A percentile compares a stretch with the other conserved stretches of the same genome.
phyloP scores from a whole-genome alignment of 208 protist genomes.

The Leishmania turanica region DNA sequence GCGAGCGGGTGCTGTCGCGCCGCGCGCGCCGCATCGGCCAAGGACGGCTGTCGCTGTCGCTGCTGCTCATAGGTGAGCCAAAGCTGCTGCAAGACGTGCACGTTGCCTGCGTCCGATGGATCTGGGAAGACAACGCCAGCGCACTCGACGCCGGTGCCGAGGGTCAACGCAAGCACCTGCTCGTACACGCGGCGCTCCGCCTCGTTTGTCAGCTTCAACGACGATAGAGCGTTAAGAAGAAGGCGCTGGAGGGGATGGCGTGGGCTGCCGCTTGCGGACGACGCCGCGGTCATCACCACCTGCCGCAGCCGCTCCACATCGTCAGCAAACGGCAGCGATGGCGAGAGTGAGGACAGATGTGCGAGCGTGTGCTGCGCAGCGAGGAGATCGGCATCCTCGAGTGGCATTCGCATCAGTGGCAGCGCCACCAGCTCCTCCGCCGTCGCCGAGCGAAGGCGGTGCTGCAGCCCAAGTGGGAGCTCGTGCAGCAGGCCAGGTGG shows the following conservation, averaged over 20 bases:
- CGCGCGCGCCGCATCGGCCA: slow-evolving; percentile 20
- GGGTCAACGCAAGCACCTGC: slow-evolving; percentile 34
- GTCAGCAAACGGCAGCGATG: slow-evolving; percentile 1
- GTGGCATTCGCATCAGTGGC: slow-evolving; percentile 41
- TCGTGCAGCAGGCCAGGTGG: slow-evolving; percentile 28
- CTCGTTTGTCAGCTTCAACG: slow-evolving; percentile 5
- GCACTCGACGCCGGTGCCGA: slow-evolving; percentile 74
- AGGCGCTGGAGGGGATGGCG: slow-evolving; percentile 24
- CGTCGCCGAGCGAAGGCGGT: slow-evolving; percentile 39
- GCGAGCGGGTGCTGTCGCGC: slow-evolving; percentile 26
- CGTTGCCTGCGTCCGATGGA: slow-evolving; percentile 32
- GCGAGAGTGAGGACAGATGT: not conserved
- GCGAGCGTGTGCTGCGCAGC: slow-evolving; percentile 15
- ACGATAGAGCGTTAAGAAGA: slow-evolving; percentile 18
- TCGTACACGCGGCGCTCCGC: slow-evolving; percentile 20
- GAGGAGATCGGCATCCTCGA: slow-evolving; percentile 32
- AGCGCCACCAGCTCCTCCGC: slow-evolving; percentile 63
- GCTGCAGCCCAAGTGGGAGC: slow-evolving; percentile 52
- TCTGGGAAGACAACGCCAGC: slow-evolving; percentile 57
- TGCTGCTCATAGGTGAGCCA: slow-evolving; percentile 37
- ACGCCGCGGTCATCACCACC: not conserved
- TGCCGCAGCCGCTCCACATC: slow-evolving; percentile 14
- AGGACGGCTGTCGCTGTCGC: slow-evolving; percentile 21
- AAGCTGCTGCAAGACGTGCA: slow-evolving; percentile 56
- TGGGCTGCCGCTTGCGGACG: not conserved